Evolutionary conservation across 495 filamentous ascomycete genomes (phyloP), one percentile per base, ranked within the genome.

Genomic region (Chaetomium tenue): DNA sequence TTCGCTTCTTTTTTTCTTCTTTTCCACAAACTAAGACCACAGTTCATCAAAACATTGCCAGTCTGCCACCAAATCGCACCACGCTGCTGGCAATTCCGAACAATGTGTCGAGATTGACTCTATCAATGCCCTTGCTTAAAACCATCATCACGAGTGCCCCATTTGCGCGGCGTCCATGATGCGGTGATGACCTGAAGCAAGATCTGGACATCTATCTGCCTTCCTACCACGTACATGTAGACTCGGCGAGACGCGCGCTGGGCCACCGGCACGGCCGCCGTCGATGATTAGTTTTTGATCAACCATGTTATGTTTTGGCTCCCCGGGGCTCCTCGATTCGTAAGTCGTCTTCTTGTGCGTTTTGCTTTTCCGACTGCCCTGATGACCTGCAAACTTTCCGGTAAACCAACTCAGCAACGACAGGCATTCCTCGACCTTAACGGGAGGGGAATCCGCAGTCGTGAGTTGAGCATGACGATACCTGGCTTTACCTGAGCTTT

Each of bases 81-180:
- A 90, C 86, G 88, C 86, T 81, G 81, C 89, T 92, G 89, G 82
- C 87, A 86, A 90, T 82, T 92, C 89, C 88, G 87, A 90, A 89
- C 85, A 87, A 9, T 91, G 87, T 84, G 93, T 82, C 78, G 72
- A 79, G 80, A 80, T 75, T 65, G 66, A 81, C 79, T 78, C 64
- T 65, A 62, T 66, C 56, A 79, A 81, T 63, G 81, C 86, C 89
- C 86, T 90, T 88, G 91, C 64, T 84, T 91, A 98, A 98, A 98
- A 98, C 93, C 93, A 92, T 97, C 87, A 87, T 91, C 89, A 91
- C 89, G 93, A 98, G 93, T 90, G 91, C 87, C 88, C 80, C 83
- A 70, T 74, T 82, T 76, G 91, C 62, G 75, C 69, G 73, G 88
- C 87, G 83, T 77, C 91, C 93, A 98, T 93, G 93, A 98, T 87